Percentiles rank a stretch among this genome's conserved stretches.
Evolutionary conservation across 371 early-diverging fungal genomes (phyloP).

Genomic region (Encephalitozoon intestinalis): DNA sequence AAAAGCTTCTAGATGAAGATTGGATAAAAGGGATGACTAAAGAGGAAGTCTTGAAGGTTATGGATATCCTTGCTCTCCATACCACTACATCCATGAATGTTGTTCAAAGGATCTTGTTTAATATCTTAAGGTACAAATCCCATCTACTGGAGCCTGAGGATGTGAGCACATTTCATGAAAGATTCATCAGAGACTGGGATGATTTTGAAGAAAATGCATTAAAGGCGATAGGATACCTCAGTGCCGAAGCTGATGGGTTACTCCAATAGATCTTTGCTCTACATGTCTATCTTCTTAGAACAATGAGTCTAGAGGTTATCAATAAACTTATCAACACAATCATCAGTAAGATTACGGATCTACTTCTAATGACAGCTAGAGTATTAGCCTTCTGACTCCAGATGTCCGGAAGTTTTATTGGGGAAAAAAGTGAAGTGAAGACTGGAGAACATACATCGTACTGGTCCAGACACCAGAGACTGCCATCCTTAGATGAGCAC

Average conservation of each 20-base stretch:
- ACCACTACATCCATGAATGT: neutral
- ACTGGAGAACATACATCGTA: neutral
- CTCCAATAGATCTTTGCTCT: neutral
- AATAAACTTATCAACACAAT: neutral
- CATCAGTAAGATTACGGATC: neutral
- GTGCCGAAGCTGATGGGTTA: neutral
- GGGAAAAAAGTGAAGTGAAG: neutral
- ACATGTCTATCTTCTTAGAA: neutral
- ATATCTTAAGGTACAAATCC: neutral
- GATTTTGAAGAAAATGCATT: conserved; percentile 12
- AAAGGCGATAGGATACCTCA: conserved; percentile 7
- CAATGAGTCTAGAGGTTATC: neutral
- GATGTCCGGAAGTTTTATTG: neutral
- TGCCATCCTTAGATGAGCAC: neutral
- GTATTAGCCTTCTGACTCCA: neutral
- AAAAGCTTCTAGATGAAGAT: neutral
- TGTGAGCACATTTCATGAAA: neutral
- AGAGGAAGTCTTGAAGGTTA: neutral
- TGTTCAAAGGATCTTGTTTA: conserved; percentile 4
- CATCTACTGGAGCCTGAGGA: neutral
- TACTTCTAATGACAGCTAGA: neutral
- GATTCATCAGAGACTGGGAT: neutral
- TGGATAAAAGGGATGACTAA: neutral
- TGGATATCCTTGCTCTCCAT: neutral
- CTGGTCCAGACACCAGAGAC: neutral